Evolutionary conservation across 2,329 filamentous ascomycete genomes (phyloP).

Genomic region (Exophiala sp.): DNA sequence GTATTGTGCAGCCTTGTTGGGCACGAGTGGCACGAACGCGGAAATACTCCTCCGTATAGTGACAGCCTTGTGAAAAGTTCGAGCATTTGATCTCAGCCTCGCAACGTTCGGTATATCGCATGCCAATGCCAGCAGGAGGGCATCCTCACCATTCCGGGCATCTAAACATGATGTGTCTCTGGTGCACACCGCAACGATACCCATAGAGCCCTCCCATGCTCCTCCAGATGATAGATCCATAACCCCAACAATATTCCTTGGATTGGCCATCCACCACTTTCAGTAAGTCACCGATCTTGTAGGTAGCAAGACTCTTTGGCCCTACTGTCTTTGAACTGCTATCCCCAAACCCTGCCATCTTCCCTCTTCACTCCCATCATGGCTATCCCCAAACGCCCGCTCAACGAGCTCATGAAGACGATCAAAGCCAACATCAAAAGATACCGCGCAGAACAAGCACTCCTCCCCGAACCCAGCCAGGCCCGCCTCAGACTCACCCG

Average conservation of each 20-base stretch:
- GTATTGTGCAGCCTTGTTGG: too few species aligned
- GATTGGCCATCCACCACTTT: too few species aligned
- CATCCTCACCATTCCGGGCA: background rate
- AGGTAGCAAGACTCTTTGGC: background rate
- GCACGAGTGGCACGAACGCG: background rate
- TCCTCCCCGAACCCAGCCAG: background rate
- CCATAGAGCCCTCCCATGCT: too few species aligned
- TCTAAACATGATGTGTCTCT: too few species aligned
- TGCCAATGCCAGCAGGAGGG: too few species aligned
- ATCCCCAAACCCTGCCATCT: background rate
- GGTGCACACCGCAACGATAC: too few species aligned
- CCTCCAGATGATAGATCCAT: too few species aligned
- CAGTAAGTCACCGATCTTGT: conserved; percentile 1
- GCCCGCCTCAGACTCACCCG: background rate
- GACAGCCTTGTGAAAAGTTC: background rate
- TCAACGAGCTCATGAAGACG: conserved; percentile 13
- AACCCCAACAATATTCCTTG: too few species aligned
- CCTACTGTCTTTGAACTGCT: background rate
- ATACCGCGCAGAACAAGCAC: conserved; percentile 6
- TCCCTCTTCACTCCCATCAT: conserved; percentile 30
- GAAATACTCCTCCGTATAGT: background rate
- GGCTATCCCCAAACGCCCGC: conserved; percentile 7
- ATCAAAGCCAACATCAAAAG: conserved; percentile 15
- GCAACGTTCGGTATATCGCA: too few species aligned
- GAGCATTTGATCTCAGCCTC: background rate